Evolutionary conservation across 805 yeast genomes (phyloP).

Genomic region (Pichia nanzhaoensis): DNA sequence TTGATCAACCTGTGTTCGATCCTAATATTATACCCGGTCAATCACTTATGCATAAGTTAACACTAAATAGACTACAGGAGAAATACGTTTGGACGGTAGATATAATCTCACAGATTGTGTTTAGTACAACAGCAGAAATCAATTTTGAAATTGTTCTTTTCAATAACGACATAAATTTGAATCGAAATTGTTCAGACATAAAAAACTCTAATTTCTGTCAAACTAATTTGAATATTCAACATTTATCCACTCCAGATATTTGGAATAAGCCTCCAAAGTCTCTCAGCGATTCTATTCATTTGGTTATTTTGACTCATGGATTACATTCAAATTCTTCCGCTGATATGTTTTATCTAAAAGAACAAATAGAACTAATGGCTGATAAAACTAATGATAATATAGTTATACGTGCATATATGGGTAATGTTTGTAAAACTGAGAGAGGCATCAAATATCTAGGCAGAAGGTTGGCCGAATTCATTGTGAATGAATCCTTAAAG

Average conservation of each 20-base stretch:
- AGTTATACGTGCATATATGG: constrained; percentile 75
- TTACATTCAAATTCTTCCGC: constrained; percentile 84
- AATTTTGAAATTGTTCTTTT: constrained; percentile 58
- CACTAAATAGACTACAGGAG: constrained; percentile 55
- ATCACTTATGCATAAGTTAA: constrained; percentile 49
- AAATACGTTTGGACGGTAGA: constrained; percentile 74
- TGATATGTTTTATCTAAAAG: constrained; percentile 84
- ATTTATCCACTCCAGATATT: constrained; percentile 55
- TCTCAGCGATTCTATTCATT: constrained; percentile 55
- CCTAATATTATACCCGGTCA: constrained; percentile 70
- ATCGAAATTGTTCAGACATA: constrained; percentile 24
- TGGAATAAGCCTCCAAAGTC: constrained; percentile 68
- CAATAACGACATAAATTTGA: constrained; percentile 34
- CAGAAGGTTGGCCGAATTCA: constrained; percentile 65
- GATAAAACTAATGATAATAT: constrained; percentile 50
- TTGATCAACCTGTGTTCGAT: constrained; percentile 71
- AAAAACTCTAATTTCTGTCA: constrained; percentile 16
- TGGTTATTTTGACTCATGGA: constrained; percentile 87
- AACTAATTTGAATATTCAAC: constrained; percentile 36
- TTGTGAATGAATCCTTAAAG: constrained; percentile 43
- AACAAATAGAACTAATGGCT: constrained; percentile 52
- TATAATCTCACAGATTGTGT: constrained; percentile 71
- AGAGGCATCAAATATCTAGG: constrained; percentile 84
- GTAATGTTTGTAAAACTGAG: constrained; percentile 83
- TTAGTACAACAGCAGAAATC: constrained; percentile 61